Evolutionary conservation across 148 eudicot genomes (phyloP), one percentile per base, ranked within the genome.

Genomic region (Limonium bicolor): DNA sequence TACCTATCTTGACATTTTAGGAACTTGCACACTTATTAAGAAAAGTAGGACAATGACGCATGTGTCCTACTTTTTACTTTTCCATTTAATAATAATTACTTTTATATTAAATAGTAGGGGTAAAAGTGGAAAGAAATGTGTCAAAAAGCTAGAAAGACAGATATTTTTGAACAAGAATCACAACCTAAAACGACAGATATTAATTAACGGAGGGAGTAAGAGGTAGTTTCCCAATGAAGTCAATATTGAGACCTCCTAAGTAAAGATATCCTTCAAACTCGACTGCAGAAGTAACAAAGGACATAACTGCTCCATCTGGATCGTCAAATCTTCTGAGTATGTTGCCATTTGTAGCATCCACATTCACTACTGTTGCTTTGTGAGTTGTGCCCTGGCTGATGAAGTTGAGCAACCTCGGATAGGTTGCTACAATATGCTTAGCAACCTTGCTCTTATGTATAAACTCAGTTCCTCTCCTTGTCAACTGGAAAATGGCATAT

Each of bases 241-340:
- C 38, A 45, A 56, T 18, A 24, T 53, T 51, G 14, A 87, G 61
- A 57, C 74, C 74, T 36, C 94, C 96, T 27, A 87, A 41, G 61
- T 82, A 82, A 31, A 87, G 75, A 58, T 83, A 54, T 4, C 61
- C 83, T 17, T 87, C 76, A 35, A 70, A 70, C 72, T 82, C 90
- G 23, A 76, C 4, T 9, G 78, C 90, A 2, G 96, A 71, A 3
- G 94, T 87, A 17, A 87, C 94, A 25, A 76, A 79, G 0, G 63
- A 55, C 59, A 74, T 54, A 36, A 74, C 76, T 14, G 67, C 53
- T 19, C 94, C 94, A 1, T 48, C 48, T 2, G 94, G 77, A 42
- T 82, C 96, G 4, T 74, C 83, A 3, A 73, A 59, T 22, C 36
- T 68, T 47, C 58, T 66, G 31, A 74, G 24, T 35, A 83, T 65